Base-by-base conservation (phyloP, 129 eudicot genomes). In the Arctium minus region DNA sequence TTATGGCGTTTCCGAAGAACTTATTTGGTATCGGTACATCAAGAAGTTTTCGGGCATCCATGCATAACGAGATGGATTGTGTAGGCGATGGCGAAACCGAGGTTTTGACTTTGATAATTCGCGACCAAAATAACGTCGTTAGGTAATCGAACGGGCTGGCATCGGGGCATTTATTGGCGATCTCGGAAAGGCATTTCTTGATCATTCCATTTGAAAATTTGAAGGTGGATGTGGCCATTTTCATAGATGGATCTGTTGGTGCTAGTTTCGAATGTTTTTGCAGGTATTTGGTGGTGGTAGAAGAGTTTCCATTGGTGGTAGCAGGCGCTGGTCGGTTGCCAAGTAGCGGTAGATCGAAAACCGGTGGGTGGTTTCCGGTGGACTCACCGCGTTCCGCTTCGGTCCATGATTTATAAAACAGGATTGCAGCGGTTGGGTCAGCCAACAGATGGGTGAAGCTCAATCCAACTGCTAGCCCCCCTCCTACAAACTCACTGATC, bases 131-230 rank as follows among this genome's bases (percentile, higher is more conserved):
- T 75, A 92, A 40, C 1, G 94, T 92, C 3, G 83, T 82, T 39
- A 92, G 77, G 50, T 86, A 82, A 56, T 92, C 97, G 64, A 85
- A 92, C 18, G 94, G 92, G 35, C 90, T 88, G 80, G 91, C 92
- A 18, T 87, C 56, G 32, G 89, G 91, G 80, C 87, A 83, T 10
- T 56, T 82, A 35, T 73, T 46, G 2, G 72, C 50, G 38, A 87
- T 72, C 42, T 85, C 56, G 7, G 86, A 83, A 4, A 92, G 91
- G 75, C 78, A n/a, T 70, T 85, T 83, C 73, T 85, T 77, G 40
- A 88, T 85, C 2, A 29, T 77, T 15, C 88, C 37, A 64, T 69
- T 53, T 2, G 91, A 76, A 84, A 92, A 88, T 73, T 75, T 81
- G 84, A 92, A 85, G 17, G 94, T 87, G 77, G 65, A 73, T 0